Base-by-base conservation (phyloP, 805 yeast species). In the Tetrapisispora pingtungensis region DNA sequence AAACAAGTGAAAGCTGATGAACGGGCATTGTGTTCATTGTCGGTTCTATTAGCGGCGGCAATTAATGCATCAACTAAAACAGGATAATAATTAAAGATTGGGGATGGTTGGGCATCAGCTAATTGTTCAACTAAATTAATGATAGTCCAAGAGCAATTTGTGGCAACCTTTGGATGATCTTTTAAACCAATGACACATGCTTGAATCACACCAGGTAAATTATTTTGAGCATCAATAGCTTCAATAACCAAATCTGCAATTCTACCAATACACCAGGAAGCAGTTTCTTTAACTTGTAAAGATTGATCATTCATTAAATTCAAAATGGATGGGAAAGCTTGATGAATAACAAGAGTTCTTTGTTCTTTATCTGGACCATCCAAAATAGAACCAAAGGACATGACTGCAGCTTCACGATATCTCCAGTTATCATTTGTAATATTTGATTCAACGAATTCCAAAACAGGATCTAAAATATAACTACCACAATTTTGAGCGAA, bases 111-210 rank as follows among this genome's bases (percentile, higher is more conserved):
- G 12, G 52, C 46, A 33, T 56, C 61, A 12, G 73, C 69, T 46
- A 89, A 67, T 66, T 88, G 96, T 65, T 90, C 97, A 24, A 85
- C 75, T 51, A 93, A 71, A 64, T 93, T 93, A 66, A 93, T 93
- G 49, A 93, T 71, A 6, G 97, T 81, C 98, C 98, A 93, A 65
- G 97, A 87, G 67, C 96, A 87, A 70, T 93, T 93, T n/a, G 96
- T 87, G 3, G 89, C 77, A 30, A 93, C 95, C 65, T 84, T 86
- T 31, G 97, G 87, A 62, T 87, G 94, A 63, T 89, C 97, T 52
- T 75, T 77, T 51, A 93, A 71, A n/a, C 98, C 98, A 33, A 70
- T 61, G 39, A 81, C 64, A 50, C 93, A 74, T 0, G 95, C 93
- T 43, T 74, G 71, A 45, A 93, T 67, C 43, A 93, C 78, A 37